Conservation (phyloP, 495 filamentous ascomycete genomes). For the Podospora pseudocomata region DNA sequence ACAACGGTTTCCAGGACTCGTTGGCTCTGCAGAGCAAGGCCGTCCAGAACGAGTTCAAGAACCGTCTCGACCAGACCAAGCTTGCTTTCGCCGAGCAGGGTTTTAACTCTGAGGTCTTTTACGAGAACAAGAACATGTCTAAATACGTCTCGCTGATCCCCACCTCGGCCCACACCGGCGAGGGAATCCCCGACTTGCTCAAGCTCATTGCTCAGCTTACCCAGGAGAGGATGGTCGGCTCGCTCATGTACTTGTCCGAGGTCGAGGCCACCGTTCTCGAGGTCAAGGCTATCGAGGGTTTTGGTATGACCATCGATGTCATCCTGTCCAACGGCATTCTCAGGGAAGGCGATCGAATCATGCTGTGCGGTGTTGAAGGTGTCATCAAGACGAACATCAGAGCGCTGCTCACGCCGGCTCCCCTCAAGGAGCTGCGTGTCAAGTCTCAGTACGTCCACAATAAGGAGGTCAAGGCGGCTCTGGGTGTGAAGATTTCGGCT, state of each 20-base stretch:
- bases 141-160: slow-evolving; percentile 90
- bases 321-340: slow-evolving; percentile 95
- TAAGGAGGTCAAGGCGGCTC: slow-evolving; percentile 96
- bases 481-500: slow-evolving; percentile 98
- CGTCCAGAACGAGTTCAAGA: slow-evolving; percentile 91
- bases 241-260: slow-evolving; percentile 96
- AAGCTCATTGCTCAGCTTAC: slow-evolving; percentile 89
- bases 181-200: slow-evolving; percentile 98
- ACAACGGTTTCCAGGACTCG: slow-evolving; percentile 96
- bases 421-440: slow-evolving; percentile 89
- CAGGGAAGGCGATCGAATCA: slow-evolving; percentile 88
- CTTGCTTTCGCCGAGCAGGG: slow-evolving; percentile 91
- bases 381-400: slow-evolving; percentile 92
- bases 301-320: slow-evolving; percentile 98
- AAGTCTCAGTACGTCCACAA: slow-evolving; percentile 96
- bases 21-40: slow-evolving; percentile 86
- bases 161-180: slow-evolving; percentile 94
- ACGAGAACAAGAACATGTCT: slow-evolving; percentile 96
- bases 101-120: slow-evolving; percentile 96
- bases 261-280: slow-evolving; percentile 97
- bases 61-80: slow-evolving; percentile 86
- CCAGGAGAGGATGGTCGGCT: slow-evolving; percentile 96
- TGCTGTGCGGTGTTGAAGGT: slow-evolving; percentile 92
- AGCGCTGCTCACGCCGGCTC: slow-evolving; percentile 92
- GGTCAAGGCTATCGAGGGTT: slow-evolving; percentile 97